phyloP scores from a whole-genome alignment of 306 rosid species.

The Astragalus membranaceus region DNA sequence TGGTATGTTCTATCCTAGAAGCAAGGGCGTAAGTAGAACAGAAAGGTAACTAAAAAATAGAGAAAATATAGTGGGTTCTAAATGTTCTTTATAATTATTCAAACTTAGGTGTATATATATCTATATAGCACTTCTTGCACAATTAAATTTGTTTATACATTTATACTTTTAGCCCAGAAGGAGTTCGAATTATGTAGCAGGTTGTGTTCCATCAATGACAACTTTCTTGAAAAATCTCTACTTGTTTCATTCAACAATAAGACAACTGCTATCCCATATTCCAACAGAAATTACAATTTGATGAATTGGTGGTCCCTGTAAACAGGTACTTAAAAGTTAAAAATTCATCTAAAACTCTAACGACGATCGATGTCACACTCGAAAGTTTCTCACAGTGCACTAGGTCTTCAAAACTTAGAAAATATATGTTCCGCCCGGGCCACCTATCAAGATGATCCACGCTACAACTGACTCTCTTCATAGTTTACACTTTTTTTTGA shows the following conservation, averaged over 20 bases:
- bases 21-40: constrained; percentile 29
- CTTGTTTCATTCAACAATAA: background rate
- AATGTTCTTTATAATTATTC: constrained; percentile 11
- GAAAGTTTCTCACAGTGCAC: no score
- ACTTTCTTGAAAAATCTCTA: no score
- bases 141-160: background rate
- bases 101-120: background rate
- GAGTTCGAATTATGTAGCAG: background rate
- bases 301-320: no score
- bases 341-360: no score
- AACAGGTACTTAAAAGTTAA: no score
- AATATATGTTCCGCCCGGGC: no score
- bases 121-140: background rate
- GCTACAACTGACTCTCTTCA: no score
- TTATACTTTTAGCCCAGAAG: background rate
- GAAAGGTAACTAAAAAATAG: constrained; percentile 13
- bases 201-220: background rate
- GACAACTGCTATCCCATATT: background rate
- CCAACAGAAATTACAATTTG: background rate
- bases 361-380: no score
- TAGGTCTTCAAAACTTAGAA: no score
- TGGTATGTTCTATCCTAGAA: constrained; percentile 34
- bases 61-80: constrained; percentile 17
- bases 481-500: no score
- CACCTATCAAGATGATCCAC: no score